phyloP scores from a whole-genome alignment of 2,329 filamentous ascomycete species.

The Scedosporium dehoogii region DNA sequence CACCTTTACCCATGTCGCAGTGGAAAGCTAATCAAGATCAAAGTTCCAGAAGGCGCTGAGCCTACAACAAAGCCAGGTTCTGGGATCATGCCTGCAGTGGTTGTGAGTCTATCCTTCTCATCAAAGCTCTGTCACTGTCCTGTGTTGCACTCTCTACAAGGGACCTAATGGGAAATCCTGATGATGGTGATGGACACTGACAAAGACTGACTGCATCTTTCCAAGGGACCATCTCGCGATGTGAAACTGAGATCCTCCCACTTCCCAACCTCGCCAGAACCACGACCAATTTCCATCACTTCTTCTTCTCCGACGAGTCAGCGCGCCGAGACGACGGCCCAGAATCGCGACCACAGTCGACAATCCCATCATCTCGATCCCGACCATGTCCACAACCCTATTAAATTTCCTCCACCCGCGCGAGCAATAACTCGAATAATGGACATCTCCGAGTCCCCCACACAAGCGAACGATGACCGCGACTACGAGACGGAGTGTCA shows the following conservation, averaged over 20 bases:
- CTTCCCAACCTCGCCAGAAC: not conserved
- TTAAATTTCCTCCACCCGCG: not conserved
- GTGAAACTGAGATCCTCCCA: not conserved
- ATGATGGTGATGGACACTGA: not conserved
- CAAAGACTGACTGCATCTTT: not conserved
- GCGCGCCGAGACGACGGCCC: not conserved
- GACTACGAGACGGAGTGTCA: constrained; percentile 39
- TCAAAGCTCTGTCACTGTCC: not conserved
- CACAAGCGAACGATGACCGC: constrained; percentile 45
- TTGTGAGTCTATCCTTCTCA: not conserved
- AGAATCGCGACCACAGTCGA: not conserved
- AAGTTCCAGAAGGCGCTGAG: not conserved
- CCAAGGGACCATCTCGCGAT: not conserved
- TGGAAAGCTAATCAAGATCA: not conserved
- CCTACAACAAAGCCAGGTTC: not conserved
- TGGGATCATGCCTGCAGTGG: not conserved
- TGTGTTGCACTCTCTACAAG: not conserved
- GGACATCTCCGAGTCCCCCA: constrained; percentile 25
- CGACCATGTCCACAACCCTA: not conserved
- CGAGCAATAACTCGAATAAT: constrained; percentile 1
- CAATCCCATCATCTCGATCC: not conserved
- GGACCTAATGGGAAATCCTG: no score
- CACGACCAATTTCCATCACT: not conserved
- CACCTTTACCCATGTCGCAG: not conserved
- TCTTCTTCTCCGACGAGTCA: not conserved